Evolutionary conservation across 495 filamentous ascomycete genomes (phyloP), one percentile per base, ranked within the genome.

Genomic region (Talaromyces wortmannii): DNA sequence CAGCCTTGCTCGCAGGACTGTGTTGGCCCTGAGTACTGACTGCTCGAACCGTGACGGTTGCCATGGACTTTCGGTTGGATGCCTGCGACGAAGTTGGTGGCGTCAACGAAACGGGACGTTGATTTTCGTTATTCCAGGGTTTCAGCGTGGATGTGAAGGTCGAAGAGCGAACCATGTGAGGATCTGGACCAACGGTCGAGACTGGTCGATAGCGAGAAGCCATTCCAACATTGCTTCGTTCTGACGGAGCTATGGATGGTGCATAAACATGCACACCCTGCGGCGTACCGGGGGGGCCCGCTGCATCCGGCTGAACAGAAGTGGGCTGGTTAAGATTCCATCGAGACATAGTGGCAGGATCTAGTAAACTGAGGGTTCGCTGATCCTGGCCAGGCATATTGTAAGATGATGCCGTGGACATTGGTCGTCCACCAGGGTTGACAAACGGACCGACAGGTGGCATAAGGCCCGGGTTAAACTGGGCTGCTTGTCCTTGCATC

Each of bases 151-250:
- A 77, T 61, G 78, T 76, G 53, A 71, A 66, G 17, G 73, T 80
- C 8, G 77, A 73, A 6, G 79, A 74, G 59, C 82, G 73, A 7
- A 50, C 44, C 30, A 46, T 56, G 5, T 33, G 60, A 69, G 57
- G 55, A 67, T 75, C 56, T 62, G 63, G 56, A 58, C 64, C 57
- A 40, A 73, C 64, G 23, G 66, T 69, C 2, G 89, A 92, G 0
- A 98, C 91, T 0, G 95, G 92, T 12, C 95, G 84, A 70, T 98
- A 98, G n/a, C 94, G 84, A 36, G 89, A 84, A 23, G 92, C 89
- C 48, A 92, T 73, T 3, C 94, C 95, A 55, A 97, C 78, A 66
- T 91, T 97, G 71, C 90, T 96, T 49, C 94, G 86, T 71, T 98
- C 94, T 1, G 89, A 95, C 5, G 94, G 95, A 5, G 94, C 92